Conservation (phyloP, 495 filamentous ascomycete species). For the Daldinia decipiens region DNA sequence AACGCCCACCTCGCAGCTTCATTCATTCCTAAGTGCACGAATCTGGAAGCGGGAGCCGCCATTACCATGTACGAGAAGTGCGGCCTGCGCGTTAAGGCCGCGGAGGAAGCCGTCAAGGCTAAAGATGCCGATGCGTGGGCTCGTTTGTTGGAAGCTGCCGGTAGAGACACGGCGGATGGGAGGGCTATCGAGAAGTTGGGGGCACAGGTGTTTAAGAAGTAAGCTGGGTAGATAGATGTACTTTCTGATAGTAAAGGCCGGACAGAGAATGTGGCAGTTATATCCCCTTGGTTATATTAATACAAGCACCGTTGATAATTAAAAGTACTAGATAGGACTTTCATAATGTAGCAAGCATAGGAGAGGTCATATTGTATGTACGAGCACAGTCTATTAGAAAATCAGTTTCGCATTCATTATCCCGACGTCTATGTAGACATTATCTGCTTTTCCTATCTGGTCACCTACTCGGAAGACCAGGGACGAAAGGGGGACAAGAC, state of each 20-base stretch:
- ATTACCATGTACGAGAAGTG: constrained; percentile 98
- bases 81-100: constrained; percentile 88
- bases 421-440: constrained; percentile 24
- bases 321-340: not conserved
- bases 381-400: constrained; percentile 1
- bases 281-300: not conserved
- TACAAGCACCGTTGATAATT: not conserved
- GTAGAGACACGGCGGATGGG: constrained; percentile 54
- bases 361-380: not conserved
- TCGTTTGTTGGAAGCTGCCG: constrained; percentile 59
- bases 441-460: not conserved
- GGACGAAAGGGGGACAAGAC: not conserved
- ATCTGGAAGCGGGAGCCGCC: constrained; percentile 66
- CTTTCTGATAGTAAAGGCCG: not conserved
- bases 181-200: constrained; percentile 61
- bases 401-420: constrained; percentile 29
- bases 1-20: constrained; percentile 85
- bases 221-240: constrained; percentile 3
- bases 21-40: constrained; percentile 87
- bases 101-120: constrained; percentile 90
- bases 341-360: not conserved
- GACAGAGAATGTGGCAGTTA: not conserved
- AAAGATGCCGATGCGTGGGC: constrained; percentile 75
- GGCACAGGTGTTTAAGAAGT: constrained; percentile 56
- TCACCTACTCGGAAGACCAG: constrained; percentile 23